Evolutionary conservation across 1,139 yeast genomes (phyloP).

Genomic region (Meyerozyma carpophila): DNA sequence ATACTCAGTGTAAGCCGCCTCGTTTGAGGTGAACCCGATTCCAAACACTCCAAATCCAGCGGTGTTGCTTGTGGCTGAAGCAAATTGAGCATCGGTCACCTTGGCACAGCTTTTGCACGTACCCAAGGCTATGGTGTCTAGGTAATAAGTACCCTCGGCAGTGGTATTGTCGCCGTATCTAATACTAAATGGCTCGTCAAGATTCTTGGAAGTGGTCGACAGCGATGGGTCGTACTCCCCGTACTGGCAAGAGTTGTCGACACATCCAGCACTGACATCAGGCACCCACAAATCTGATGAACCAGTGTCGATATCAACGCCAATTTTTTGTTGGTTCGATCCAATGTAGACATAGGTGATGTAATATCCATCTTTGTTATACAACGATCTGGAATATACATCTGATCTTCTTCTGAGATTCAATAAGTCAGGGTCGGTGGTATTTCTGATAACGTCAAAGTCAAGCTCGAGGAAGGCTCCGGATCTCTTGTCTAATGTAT

Average conservation of each 20-base stretch:
- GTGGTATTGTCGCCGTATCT: constrained; percentile 11
- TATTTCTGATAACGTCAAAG: background rate
- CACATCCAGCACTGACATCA: background rate
- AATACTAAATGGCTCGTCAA: constrained; percentile 7
- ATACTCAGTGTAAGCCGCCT: constrained; percentile 9
- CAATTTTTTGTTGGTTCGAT: constrained; percentile 8
- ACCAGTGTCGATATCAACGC: constrained; percentile 16
- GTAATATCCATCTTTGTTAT: background rate
- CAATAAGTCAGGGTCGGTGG: background rate
- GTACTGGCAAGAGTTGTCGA: background rate
- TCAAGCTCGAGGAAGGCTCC: background rate
- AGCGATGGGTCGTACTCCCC: constrained; percentile 9
- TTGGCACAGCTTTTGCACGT: constrained; percentile 6
- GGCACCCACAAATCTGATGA: constrained; percentile 17
- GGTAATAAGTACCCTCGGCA: constrained; percentile 14
- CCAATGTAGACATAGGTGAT: background rate
- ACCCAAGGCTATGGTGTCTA: constrained; percentile 12
- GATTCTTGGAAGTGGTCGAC: constrained; percentile 6
- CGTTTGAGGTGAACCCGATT: constrained; percentile 9
- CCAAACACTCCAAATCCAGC: constrained; percentile 15
- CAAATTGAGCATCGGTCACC: constrained; percentile 13
- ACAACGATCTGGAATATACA: background rate
- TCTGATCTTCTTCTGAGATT: background rate
- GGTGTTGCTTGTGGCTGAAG: constrained; percentile 11
- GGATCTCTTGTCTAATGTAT: background rate